Base-by-base conservation (phyloP, 2,329 filamentous ascomycete species). In the Alternaria sp. region DNA sequence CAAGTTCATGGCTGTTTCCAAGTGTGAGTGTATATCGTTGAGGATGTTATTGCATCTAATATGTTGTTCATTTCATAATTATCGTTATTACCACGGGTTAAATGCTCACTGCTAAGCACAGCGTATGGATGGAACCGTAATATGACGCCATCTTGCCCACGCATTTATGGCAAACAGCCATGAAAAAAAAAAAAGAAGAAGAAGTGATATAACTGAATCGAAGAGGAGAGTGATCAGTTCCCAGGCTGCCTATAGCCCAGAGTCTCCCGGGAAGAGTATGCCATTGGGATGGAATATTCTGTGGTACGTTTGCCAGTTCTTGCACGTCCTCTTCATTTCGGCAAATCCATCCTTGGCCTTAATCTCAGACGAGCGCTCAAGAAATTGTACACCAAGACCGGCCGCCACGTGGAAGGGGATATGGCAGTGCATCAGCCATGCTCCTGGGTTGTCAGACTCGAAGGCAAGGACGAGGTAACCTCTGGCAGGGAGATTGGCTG, bases 331-430 rank as follows among this genome's bases (percentile, higher is more conserved):
- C 27, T 71, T 53, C 67, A 77, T 70, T 1, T 45, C 66, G 1
- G 54, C 60, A 2, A 74, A 55, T 14, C 63, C 50, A 14, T 73
- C 72, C 18, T 53, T 54, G 2, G 53, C 46, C 5, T 62, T 20
- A 16, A 79, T 77, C 28, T 77, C 74, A 4, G 58, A 62, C 16
- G 74, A 70, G 34, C 78, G 69, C 68, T 85, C 86, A 0, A 87
- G 62, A 66, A 87, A 86, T 66, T 87, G 84, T 4, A 87, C 75
- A 4, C 80, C 82, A 18, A 90, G 79, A 3, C 78, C 78, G 0
- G 69, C 71, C 12, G 73, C 67, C 14, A 78, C 57, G 57, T 78
- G 76, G 64, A 78, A 78, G 3, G 74, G 75, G 16, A 79, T 77
- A 44, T 80, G 78, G 59, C 78, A 79, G 56, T 80, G 78, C 78